Conservation (phyloP, 2,329 filamentous ascomycete species). For the Zelopaecilomyces penicillatus region DNA sequence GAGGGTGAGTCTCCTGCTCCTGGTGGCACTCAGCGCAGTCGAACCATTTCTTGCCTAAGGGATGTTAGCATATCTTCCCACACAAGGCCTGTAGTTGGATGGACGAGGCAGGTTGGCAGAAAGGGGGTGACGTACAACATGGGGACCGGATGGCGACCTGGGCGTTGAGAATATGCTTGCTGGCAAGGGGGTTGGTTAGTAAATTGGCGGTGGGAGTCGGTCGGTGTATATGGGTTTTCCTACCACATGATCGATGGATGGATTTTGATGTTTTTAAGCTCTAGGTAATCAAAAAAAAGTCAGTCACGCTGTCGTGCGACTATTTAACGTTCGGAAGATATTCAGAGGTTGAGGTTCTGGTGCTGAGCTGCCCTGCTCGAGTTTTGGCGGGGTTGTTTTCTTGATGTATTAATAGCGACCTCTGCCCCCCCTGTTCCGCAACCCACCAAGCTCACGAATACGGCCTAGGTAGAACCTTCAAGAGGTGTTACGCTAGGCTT, state of each 20-base stretch:
- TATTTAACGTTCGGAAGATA: too few species aligned
- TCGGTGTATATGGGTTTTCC: background rate
- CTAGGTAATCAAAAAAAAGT: too few species aligned
- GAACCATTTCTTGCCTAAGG: slow-evolving; percentile 86
- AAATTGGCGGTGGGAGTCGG: background rate
- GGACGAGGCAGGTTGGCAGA: background rate
- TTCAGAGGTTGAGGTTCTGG: too few species aligned
- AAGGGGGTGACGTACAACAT: slow-evolving; percentile 60
- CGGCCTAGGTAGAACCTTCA: too few species aligned
- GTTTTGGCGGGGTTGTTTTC: too few species aligned
- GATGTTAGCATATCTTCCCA: slow-evolving; percentile 5
- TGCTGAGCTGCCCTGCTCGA: too few species aligned
- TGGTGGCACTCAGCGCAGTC: slow-evolving; percentile 93
- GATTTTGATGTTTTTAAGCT: background rate
- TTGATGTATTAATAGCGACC: too few species aligned
- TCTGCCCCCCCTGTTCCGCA: too few species aligned
- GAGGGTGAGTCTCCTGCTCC: slow-evolving; percentile 68
- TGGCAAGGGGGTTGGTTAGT: slow-evolving; percentile 26
- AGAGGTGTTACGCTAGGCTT: too few species aligned
- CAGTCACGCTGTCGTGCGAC: too few species aligned
- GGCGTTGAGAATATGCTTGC: slow-evolving; percentile 97
- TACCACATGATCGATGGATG: slow-evolving; percentile 28
- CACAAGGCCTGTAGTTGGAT: slow-evolving; percentile 2
- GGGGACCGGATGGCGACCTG: slow-evolving; percentile 93
- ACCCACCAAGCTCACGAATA: too few species aligned